Percentiles rank a stretch among this genome's conserved stretches.
phyloP scores from a whole-genome alignment of 1,139 yeast species.

The Yamadazyma triangularis region DNA sequence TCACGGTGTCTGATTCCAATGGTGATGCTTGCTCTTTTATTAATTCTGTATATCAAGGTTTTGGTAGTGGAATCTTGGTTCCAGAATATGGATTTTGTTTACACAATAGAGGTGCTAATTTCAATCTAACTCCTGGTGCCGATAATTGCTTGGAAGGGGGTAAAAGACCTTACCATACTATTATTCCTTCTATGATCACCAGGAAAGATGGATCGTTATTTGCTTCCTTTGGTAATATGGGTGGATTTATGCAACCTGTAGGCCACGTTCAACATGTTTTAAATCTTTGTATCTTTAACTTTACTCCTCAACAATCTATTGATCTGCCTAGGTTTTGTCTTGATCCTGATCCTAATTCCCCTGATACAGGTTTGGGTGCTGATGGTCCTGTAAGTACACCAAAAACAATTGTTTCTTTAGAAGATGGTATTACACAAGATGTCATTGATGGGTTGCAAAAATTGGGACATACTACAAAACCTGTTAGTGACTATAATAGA shows the following conservation, averaged over 20 bases:
- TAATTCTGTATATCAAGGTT: constrained; percentile 66
- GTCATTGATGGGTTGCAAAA: constrained; percentile 39
- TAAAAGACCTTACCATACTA: constrained; percentile 80
- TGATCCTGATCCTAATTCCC: constrained; percentile 40
- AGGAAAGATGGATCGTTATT: constrained; percentile 40
- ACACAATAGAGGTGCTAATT: constrained; percentile 76
- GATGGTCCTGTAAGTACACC: constrained; percentile 64
- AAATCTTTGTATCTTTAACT: constrained; percentile 58
- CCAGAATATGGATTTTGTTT: constrained; percentile 64
- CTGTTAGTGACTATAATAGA: constrained; percentile 45
- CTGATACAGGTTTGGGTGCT: constrained; percentile 52
- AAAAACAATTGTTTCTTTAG: constrained; percentile 57
- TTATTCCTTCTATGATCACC: constrained; percentile 73
- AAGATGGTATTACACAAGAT: constrained; percentile 52
- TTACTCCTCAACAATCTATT: constrained; percentile 69
- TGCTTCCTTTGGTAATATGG: constrained; percentile 82
- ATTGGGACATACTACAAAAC: constrained; percentile 56
- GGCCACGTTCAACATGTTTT: constrained; percentile 78
- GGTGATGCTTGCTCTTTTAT: constrained; percentile 85
- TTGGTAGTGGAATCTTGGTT: constrained; percentile 73
- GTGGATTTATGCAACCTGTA: constrained; percentile 85
- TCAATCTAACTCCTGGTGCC: constrained; percentile 55
- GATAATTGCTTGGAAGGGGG: constrained; percentile 63
- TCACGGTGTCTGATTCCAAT: constrained; percentile 61
- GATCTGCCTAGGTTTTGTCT: constrained; percentile 75